A percentile compares a stretch with the other conserved stretches of the same genome.
Conservation (phyloP, 208 protist genomes). For the Eutreptiella sp. region DNA sequence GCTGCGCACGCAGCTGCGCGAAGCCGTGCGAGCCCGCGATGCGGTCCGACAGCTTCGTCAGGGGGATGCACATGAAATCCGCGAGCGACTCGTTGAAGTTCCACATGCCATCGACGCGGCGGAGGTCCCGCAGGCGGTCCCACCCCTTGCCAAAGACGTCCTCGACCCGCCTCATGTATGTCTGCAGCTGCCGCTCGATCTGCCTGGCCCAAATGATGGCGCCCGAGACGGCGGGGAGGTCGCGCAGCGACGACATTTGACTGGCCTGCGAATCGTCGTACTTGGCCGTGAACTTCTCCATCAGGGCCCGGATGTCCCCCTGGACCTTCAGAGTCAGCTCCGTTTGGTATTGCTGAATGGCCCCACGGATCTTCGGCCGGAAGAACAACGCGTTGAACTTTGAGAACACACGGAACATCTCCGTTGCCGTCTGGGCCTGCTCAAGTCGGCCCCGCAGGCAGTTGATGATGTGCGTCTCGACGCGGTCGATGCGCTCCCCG, state of each 20-base stretch:
- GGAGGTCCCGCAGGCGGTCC: slow-evolving; percentile 38
- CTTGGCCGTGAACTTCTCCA: slow-evolving; percentile 60
- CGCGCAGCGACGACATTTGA: slow-evolving; percentile 50
- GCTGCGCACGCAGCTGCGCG: neutral
- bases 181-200: slow-evolving; percentile 61
- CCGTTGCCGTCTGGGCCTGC: slow-evolving; percentile 54
- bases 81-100: slow-evolving; percentile 23
- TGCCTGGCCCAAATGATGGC: slow-evolving; percentile 70
- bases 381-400: slow-evolving; percentile 72
- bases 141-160: slow-evolving; percentile 63
- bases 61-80: slow-evolving; percentile 24
- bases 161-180: slow-evolving; percentile 60
- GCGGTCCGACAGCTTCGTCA: slow-evolving; percentile 14
- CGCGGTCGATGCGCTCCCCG: slow-evolving; percentile 50
- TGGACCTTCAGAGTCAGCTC: slow-evolving; percentile 59
- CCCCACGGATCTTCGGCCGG: slow-evolving; percentile 48
- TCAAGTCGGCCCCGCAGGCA: slow-evolving; percentile 55
- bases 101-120: slow-evolving; percentile 16
- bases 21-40: neutral
- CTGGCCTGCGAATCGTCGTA: slow-evolving; percentile 52
- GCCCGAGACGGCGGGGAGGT: slow-evolving; percentile 60
- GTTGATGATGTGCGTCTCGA: slow-evolving; percentile 58
- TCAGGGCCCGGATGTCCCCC: slow-evolving; percentile 63
- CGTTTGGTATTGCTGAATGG: slow-evolving; percentile 63
- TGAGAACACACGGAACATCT: slow-evolving; percentile 76